A percentile compares a stretch with the other conserved stretches of the same genome.
phyloP scores from a whole-genome alignment of 768 basidiomycete genomes.

The Lanmaoa rubissima region DNA sequence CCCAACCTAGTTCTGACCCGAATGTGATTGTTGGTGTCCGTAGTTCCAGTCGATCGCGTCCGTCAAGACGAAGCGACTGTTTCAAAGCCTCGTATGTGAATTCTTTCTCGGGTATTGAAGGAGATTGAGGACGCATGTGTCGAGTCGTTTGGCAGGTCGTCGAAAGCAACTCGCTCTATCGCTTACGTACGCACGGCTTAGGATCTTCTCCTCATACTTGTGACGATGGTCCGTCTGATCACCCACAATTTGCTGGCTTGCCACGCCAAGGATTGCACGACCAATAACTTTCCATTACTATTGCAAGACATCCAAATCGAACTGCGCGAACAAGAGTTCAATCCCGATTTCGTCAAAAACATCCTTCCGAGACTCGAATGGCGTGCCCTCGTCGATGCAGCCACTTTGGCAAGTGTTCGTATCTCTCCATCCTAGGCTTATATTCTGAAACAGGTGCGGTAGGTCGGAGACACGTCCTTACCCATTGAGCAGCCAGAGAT shows the following conservation, averaged over 20 bases:
- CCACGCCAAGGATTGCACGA: constrained; percentile 88
- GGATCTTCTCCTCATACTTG: not conserved
- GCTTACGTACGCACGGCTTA: constrained; percentile 13
- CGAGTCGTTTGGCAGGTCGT: no score
- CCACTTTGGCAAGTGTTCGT: constrained; percentile 57
- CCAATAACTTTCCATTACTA: constrained; percentile 89
- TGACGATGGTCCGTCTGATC: constrained; percentile 82
- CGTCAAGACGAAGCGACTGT: constrained; percentile 79
- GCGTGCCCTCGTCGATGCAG: constrained; percentile 80
- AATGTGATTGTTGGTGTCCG: constrained; percentile 39
- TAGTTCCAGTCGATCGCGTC: constrained; percentile 65
- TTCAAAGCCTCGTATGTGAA: constrained; percentile 79
- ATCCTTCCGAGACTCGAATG: constrained; percentile 91
- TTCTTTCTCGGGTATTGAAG: constrained; percentile 86
- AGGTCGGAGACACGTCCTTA: constrained; percentile 87
- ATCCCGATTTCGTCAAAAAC: constrained; percentile 79
- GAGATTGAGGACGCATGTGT: constrained; percentile 70
- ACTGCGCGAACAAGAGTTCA: constrained; percentile 83
- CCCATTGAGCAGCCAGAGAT: constrained; percentile 73
- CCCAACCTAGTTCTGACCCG: constrained; percentile 22
- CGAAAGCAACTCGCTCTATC: no score
- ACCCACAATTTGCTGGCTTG: constrained; percentile 96
- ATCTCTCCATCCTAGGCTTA: not conserved
- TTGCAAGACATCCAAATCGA: constrained; percentile 82
- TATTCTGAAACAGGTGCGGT: not conserved